A percentile compares a stretch with the other conserved stretches of the same genome.
These are phyloP conservation scores for Thymus quinquecostatus DNA, from an alignment of 257 asterid genomes.

Conservation along the genomic window DNA sequence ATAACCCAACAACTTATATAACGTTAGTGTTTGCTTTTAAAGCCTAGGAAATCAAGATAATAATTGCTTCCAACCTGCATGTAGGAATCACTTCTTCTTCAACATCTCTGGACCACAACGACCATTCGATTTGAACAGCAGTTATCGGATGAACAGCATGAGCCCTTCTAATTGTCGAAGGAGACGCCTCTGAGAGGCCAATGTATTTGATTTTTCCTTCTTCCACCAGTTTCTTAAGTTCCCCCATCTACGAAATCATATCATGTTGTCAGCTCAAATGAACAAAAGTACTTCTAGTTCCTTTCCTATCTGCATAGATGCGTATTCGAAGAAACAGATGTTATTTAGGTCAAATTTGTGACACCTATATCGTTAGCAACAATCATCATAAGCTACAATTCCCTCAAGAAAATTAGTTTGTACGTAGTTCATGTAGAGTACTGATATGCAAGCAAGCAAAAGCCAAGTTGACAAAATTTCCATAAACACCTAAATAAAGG, in stretches of 20 bases:
- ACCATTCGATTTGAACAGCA: conserved; percentile 63
- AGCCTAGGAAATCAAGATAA: neutral
- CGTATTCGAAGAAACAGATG: too few species aligned
- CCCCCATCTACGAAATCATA: conserved; percentile 50
- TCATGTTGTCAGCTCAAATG: neutral
- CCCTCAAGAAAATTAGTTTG: too few species aligned
- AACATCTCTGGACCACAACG: conserved; percentile 55
- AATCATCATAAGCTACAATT: too few species aligned
- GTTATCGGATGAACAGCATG: conserved; percentile 67
- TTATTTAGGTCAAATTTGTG: too few species aligned
- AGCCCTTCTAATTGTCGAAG: conserved; percentile 66
- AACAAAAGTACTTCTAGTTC: neutral
- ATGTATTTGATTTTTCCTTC: conserved; percentile 67
- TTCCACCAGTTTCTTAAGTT: conserved; percentile 61
- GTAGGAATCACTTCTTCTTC: conserved; percentile 56
- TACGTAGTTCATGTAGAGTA: too few species aligned
- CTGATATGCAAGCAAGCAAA: too few species aligned
- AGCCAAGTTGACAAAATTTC: too few species aligned
- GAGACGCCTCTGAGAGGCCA: conserved; percentile 69
- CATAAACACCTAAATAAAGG: too few species aligned
- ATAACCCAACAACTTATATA: neutral
- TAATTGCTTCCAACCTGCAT: conserved; percentile 43
- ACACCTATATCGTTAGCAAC: too few species aligned
- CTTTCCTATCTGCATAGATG: too few species aligned
- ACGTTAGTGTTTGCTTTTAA: too few species aligned